These are phyloP conservation scores for Huntiella decipiens DNA, from an alignment of 2,329 filamentous ascomycete species.

Conservation along the genomic window DNA sequence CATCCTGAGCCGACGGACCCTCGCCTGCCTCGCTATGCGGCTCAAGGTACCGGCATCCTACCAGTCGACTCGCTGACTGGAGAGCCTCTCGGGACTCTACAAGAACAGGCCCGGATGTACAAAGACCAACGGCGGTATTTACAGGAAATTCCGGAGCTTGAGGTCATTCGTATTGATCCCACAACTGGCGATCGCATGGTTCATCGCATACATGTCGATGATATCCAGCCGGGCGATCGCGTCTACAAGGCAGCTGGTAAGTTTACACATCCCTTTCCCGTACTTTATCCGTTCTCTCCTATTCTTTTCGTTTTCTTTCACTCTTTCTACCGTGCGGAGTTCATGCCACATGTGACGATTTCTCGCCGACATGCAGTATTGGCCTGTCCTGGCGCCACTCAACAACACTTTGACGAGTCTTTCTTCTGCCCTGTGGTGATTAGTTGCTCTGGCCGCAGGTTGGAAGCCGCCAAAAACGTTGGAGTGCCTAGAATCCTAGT, in stretches of 20 bases:
- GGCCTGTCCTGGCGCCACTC: too few species aligned
- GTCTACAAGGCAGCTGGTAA: constrained; percentile 9
- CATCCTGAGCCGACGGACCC: neutral
- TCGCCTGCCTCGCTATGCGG: constrained; percentile 1
- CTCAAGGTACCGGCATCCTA: constrained; percentile 2
- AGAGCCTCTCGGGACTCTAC: neutral
- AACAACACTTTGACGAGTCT: too few species aligned
- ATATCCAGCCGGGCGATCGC: constrained; percentile 4
- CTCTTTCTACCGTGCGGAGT: too few species aligned
- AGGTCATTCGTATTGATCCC: constrained; percentile 1
- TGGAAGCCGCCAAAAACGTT: too few species aligned
- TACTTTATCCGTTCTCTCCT: neutral
- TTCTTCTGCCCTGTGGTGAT: too few species aligned
- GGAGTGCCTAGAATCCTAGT: too few species aligned
- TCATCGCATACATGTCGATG: neutral
- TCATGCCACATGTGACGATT: too few species aligned
- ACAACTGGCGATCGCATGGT: constrained; percentile 4
- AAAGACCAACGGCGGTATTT: constrained; percentile 2
- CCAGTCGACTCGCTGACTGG: constrained; percentile 2
- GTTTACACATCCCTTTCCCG: neutral
- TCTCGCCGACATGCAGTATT: too few species aligned
- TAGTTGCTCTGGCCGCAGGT: neutral
- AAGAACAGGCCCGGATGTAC: constrained; percentile 10
- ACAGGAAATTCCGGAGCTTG: neutral
- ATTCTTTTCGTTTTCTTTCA: neutral